phyloP scores from a whole-genome alignment of 1,284 basidiomycete genomes.

The Ustanciosporium gigantosporum region DNA sequence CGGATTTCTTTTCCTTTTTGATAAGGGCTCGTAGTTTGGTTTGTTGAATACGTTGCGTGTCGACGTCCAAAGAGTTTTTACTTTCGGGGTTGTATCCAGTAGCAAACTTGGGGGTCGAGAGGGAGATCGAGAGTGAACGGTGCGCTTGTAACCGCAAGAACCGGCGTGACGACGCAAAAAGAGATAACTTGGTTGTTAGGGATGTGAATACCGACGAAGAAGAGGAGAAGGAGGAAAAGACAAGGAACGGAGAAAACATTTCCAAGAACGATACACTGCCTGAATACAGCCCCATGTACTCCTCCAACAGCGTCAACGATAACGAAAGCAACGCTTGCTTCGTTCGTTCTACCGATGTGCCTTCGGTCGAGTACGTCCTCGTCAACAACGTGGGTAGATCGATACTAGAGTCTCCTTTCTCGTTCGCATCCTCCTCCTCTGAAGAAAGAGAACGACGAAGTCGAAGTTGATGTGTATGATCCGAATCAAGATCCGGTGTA shows the following conservation, averaged over 20 bases:
- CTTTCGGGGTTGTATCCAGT: constrained; percentile 77
- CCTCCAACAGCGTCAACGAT: constrained; percentile 25
- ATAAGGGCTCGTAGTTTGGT: constrained; percentile 84
- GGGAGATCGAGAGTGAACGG: constrained; percentile 92
- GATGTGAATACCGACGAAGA: constrained; percentile 56
- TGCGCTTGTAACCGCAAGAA: constrained; percentile 88
- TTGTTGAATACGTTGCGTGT: constrained; percentile 84
- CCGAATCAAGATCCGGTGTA: constrained; percentile 47
- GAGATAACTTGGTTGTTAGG: constrained; percentile 69
- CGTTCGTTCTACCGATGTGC: not conserved
- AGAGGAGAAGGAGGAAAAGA: not conserved
- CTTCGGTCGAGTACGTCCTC: not conserved
- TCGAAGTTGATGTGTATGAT: constrained; percentile 31
- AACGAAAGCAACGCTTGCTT: constrained; percentile 9
- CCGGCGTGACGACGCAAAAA: constrained; percentile 72
- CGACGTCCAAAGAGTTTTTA: constrained; percentile 79
- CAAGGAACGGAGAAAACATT: constrained; percentile 50
- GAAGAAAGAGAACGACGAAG: too few species aligned
- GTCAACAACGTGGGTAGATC: constrained; percentile 25
- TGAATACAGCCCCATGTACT: constrained; percentile 50
- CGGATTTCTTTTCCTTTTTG: constrained; percentile 96
- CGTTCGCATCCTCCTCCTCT: constrained; percentile 1
- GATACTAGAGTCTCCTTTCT: constrained; percentile 4
- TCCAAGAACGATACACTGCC: constrained; percentile 52
- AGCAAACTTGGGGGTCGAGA: constrained; percentile 93